Conservation (phyloP, 768 basidiomycete genomes). For the Boletales sp. region DNA sequence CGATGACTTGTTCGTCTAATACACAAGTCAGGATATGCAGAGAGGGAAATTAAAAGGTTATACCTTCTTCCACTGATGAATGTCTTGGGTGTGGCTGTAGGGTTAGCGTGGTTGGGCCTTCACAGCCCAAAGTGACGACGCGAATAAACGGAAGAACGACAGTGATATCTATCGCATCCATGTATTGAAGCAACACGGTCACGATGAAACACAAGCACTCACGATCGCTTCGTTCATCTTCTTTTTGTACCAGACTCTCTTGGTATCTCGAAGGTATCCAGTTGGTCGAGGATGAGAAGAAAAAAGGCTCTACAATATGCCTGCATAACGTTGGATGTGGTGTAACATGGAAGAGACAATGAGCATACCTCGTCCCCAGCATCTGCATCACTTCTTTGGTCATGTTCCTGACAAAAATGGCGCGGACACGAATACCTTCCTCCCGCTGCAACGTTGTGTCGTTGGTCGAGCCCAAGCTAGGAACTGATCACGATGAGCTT, state of each 20-base stretch:
- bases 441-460: conserved; percentile 25
- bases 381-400: conserved; percentile 51
- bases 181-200: not conserved
- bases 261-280: conserved; percentile 69
- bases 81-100: not conserved
- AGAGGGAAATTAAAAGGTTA: not conserved
- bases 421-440: conserved; percentile 39
- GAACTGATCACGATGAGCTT: conserved; percentile 12
- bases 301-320: conserved; percentile 60
- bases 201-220: conserved; percentile 31
- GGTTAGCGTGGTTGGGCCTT: not conserved
- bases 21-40: not conserved
- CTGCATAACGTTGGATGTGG: conserved; percentile 18
- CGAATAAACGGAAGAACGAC: conserved; percentile 52
- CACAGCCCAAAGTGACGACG: conserved; percentile 18
- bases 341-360: not conserved
- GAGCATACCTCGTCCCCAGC: conserved; percentile 49
- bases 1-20: conserved; percentile 35
- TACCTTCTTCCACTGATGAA: conserved; percentile 7
- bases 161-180: conserved; percentile 45
- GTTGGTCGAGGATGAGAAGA: conserved; percentile 58
- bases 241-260: conserved; percentile 37
- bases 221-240: conserved; percentile 58
- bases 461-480: not conserved
- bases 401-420: conserved; percentile 49